Evolutionary conservation across 2,329 filamentous ascomycete genomes (phyloP), one percentile per base, ranked within the genome.

Genomic region (Ophiognomonia clavigignenti-juglandacearum): DNA sequence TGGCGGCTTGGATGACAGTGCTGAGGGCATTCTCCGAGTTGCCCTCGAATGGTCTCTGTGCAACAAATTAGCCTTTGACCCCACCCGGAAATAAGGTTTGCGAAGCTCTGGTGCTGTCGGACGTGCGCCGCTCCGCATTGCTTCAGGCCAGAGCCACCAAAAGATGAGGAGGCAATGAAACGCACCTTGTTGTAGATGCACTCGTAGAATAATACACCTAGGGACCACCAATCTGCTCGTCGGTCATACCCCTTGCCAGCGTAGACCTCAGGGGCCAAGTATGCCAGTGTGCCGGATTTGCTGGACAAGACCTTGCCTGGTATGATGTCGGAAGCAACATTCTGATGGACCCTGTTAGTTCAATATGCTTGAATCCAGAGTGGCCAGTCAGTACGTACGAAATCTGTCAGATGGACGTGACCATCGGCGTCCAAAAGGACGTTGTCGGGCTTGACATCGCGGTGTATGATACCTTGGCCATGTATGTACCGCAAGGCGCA

Each of bases 201-300:
- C 67, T 98, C 93, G 66, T 96, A 98, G 66, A 97, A 97, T n/a
- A 95, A 78, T 38, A 98, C 93, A 40, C 93, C 93, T 19, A 98
- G 70, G 6, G 93, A 97, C 93, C 93, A 98, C 93, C 93, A 98
- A 64, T 98, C 93, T 35, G 93, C 91, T 57, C 93, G 88, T 39
- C 83, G 82, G 51, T 87, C 84, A 62, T 98, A 98, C 32, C 93
- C 93, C 52, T 83, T 85, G 40, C 92, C 92, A 55, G 84, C 79
- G 61, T 97, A 98, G 2, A 97, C 93, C 65, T 98, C 93, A 4
- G 93, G 93, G 1, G 92, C 91, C 7, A 98, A 80, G 62, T 98
- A 98, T 45, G 93, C 93, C 49, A 98, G 72, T 1, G 93, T 98
- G 26, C 93, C 93, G 0, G 93, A 98, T 67, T 96, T 97, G 75